Percentiles rank a stretch among this genome's conserved stretches.
phyloP scores from a whole-genome alignment of 2,329 filamentous ascomycete genomes.

The Paracorniculantispora psalliotae region DNA sequence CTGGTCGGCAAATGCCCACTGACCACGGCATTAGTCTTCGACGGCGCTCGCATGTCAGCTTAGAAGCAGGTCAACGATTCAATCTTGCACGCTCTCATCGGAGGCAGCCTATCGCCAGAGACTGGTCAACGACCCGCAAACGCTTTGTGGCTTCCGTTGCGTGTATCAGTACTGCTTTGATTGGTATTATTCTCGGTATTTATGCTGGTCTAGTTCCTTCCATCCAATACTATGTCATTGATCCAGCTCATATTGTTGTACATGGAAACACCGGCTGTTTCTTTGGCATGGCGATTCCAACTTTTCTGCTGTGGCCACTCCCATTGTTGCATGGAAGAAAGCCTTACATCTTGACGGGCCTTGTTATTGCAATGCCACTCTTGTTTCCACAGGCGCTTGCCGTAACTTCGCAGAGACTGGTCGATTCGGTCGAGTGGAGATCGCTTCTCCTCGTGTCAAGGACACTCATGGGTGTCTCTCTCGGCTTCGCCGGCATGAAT shows the following conservation, averaged over 20 bases:
- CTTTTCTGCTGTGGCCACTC: slow-evolving; percentile 67
- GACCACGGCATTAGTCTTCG: slow-evolving; percentile 40
- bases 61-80: slow-evolving; percentile 45
- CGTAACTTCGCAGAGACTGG: slow-evolving; percentile 52
- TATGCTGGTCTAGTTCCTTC: slow-evolving; percentile 75
- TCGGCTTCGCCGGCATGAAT: slow-evolving; percentile 76
- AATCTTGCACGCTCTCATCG: slow-evolving; percentile 51
- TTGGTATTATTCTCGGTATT: slow-evolving; percentile 67
- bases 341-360: slow-evolving; percentile 65
- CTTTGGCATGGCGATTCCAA: slow-evolving; percentile 64
- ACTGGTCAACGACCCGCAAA: slow-evolving; percentile 65
- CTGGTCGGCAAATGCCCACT: slow-evolving; percentile 22
- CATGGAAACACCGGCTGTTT: slow-evolving; percentile 72
- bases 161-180: slow-evolving; percentile 66
- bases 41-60: slow-evolving; percentile 49
- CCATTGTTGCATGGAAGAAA: slow-evolving; percentile 72
- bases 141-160: slow-evolving; percentile 63
- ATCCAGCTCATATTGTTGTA: slow-evolving; percentile 61
- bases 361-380: slow-evolving; percentile 65
- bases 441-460: slow-evolving; percentile 59
- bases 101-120: slow-evolving; percentile 62
- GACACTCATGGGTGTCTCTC: slow-evolving; percentile 59
- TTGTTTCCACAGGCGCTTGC: slow-evolving; percentile 71
- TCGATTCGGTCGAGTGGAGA: slow-evolving; percentile 51
- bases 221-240: slow-evolving; percentile 71